Conservation (phyloP, 805 yeast genomes). For the Lipomyces sp. region DNA sequence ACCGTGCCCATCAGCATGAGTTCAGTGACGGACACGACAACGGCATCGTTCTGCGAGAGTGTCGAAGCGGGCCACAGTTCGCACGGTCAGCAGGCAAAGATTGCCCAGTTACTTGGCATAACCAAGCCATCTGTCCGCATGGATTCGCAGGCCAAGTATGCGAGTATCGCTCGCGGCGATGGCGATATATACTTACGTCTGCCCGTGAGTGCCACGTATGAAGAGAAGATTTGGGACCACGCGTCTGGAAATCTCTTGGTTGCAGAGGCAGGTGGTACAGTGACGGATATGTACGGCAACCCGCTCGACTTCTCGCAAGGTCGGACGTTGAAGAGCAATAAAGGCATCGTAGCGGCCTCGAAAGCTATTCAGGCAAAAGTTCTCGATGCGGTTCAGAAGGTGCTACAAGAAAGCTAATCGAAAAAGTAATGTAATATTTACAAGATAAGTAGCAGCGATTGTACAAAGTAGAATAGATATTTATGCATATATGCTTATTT, state of each 20-base stretch:
- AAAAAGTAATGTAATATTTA: neutral
- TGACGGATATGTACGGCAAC: slow-evolving; percentile 80
- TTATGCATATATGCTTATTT: slow-evolving; percentile 55
- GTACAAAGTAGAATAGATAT: neutral
- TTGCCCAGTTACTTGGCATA: slow-evolving; percentile 68
- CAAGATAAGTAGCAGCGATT: neutral
- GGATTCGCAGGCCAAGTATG: slow-evolving; percentile 96
- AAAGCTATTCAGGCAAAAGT: slow-evolving; percentile 30
- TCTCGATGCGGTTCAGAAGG: slow-evolving; percentile 34
- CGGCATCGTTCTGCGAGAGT: slow-evolving; percentile 81
- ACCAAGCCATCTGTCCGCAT: slow-evolving; percentile 66
- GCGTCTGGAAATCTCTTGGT: slow-evolving; percentile 92
- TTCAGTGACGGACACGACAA: slow-evolving; percentile 49
- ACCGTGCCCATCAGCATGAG: slow-evolving; percentile 58
- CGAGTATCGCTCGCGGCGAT: slow-evolving; percentile 85
- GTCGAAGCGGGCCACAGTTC: slow-evolving; percentile 96
- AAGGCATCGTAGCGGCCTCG: slow-evolving; percentile 89
- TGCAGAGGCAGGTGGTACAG: slow-evolving; percentile 88
- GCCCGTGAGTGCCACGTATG: slow-evolving; percentile 74
- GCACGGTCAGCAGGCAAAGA: slow-evolving; percentile 78
- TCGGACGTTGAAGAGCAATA: slow-evolving; percentile 68
- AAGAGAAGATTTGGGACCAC: slow-evolving; percentile 98
- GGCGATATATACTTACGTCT: slow-evolving; percentile 91
- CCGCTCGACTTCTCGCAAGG: slow-evolving; percentile 84
- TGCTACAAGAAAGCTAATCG: slow-evolving; percentile 17